Conservation (phyloP, 192 early-diverging fungal species). For the Backusella macrospora region DNA sequence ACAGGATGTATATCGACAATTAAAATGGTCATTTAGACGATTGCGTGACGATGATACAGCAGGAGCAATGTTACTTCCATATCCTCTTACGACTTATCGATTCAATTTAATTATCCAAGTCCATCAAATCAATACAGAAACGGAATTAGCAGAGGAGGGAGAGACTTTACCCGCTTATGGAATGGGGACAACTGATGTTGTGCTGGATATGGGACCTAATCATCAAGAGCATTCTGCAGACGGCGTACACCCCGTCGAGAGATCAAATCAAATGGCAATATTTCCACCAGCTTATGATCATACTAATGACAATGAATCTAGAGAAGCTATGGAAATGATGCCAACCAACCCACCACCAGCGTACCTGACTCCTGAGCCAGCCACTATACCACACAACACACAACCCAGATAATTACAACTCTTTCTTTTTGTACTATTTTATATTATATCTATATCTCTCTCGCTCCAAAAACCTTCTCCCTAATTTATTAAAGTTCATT, state of each 20-base stretch:
- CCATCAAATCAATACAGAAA: conserved; percentile 2
- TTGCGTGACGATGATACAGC: conserved; percentile 11
- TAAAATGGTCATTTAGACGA: conserved; percentile 18
- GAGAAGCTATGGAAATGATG: conserved; percentile 10
- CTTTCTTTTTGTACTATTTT: conserved; percentile 2
- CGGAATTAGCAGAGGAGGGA: neutral
- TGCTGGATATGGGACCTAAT: conserved; percentile 18
- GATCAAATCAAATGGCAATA: neutral
- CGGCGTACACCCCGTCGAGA: neutral
- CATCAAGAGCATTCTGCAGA: neutral
- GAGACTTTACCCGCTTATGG: conserved; percentile 20
- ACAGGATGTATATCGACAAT: conserved; percentile 3
- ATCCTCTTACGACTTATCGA: neutral
- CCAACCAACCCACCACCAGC: conserved; percentile 4
- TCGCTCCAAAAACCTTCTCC: neutral
- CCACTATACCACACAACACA: neutral
- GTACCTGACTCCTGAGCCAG: neutral
- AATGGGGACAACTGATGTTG: conserved; percentile 10
- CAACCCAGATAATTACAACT: neutral
- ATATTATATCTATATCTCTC: neutral
- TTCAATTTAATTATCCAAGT: conserved; percentile 14
- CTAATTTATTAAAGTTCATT: conserved; percentile 4
- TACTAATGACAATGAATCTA: neutral
- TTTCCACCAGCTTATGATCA: neutral
- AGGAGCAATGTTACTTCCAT: neutral